A percentile compares a stretch with the other conserved stretches of the same genome.
Conservation (phyloP, 2,329 filamentous ascomycete genomes). For the Alternaria panax region DNA sequence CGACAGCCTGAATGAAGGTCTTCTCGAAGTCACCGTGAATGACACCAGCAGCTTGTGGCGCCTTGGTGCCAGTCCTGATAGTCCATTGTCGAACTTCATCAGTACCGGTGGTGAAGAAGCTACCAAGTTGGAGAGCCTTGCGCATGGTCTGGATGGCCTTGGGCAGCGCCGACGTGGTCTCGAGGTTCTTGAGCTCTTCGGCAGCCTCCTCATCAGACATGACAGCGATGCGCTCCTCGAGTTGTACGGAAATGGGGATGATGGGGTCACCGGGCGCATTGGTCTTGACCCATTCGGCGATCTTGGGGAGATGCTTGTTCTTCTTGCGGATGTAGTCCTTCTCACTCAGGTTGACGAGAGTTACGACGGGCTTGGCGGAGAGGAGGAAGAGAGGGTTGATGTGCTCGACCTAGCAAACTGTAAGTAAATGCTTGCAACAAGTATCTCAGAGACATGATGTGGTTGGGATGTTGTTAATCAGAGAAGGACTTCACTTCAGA, state of each 20-base stretch:
- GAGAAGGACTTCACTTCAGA: slow-evolving; percentile 85
- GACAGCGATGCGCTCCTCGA: slow-evolving; percentile 88
- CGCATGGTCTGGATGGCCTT: slow-evolving; percentile 95
- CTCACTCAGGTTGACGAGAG: slow-evolving; percentile 95
- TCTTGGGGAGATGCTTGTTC: slow-evolving; percentile 97
- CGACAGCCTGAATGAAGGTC: slow-evolving; percentile 96
- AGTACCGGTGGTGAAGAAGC: slow-evolving; percentile 95
- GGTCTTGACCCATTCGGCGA: slow-evolving; percentile 94
- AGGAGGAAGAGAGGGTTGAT: slow-evolving; percentile 97
- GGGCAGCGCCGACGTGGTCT: slow-evolving; percentile 85
- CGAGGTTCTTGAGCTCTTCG: slow-evolving; percentile 88
- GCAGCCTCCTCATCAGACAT: slow-evolving; percentile 78
- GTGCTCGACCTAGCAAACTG: slow-evolving; percentile 77
- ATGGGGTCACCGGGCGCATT: slow-evolving; percentile 87
- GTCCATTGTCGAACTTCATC: slow-evolving; percentile 99
- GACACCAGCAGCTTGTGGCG: slow-evolving; percentile 95
- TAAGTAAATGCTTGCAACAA: slow-evolving; percentile 32
- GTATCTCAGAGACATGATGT: slow-evolving; percentile 4
- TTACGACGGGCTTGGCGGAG: slow-evolving; percentile 95
- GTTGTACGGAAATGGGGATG: slow-evolving; percentile 89
- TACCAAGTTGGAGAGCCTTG: slow-evolving; percentile 85
- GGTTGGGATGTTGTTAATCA: slow-evolving; percentile 58
- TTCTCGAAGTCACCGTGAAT: slow-evolving; percentile 99
- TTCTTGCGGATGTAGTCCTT: slow-evolving; percentile 98
- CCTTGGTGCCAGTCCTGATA: slow-evolving; percentile 92